Evolutionary conservation across 139 green algal species (phyloP), one percentile per base, ranked within the genome.

Genomic region (Coccomyxa sp.): DNA sequence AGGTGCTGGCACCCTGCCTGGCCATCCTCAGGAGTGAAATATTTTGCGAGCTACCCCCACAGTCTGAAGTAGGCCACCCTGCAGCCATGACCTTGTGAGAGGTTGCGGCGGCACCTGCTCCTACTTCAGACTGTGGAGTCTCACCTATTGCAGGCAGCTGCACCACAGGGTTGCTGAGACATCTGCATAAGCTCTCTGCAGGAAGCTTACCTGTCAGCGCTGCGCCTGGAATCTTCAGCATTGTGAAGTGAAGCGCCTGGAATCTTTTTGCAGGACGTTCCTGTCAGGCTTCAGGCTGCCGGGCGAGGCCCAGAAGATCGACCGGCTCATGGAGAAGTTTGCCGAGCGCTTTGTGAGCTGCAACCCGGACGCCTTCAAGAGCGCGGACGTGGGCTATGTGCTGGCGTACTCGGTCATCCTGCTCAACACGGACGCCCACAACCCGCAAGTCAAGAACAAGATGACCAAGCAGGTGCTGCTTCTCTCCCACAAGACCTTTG

Each of bases 401-500:
- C 90, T 99, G 68, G 95, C 95, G 35, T 99, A 98, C 88, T 95
- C 88, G 14, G 95, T 99, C 75, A 98, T 99, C 90, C 98, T 99
- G 96, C 93, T 99, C 81, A 99, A 99, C 92, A 99, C 97, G 3
- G 97, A 99, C 83, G 95, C 95, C 31, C 97, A 99, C 91, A 99
- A 99, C 86, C 92, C 92, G 0, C 85, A 90, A 77, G 91, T 94
- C n/a, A 93, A 92, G 85, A 81, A 83, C 40, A 94, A 94, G 85
- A 93, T 95, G 84, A 86, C 78, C 6, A 84, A 86, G 55, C 75
- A 84, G 81, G 81, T 64, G 50, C n/a, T n/a, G n/a, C n/a, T n/a
- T n/a, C n/a, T n/a, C n/a, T n/a, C n/a, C n/a, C n/a, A n/a, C n/a
- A n/a, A n/a, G n/a, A n/a, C n/a, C n/a, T n/a, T n/a, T n/a, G n/a